Conservation (phyloP, 306 rosid species). For the Sphenostylis stenocarpa region DNA sequence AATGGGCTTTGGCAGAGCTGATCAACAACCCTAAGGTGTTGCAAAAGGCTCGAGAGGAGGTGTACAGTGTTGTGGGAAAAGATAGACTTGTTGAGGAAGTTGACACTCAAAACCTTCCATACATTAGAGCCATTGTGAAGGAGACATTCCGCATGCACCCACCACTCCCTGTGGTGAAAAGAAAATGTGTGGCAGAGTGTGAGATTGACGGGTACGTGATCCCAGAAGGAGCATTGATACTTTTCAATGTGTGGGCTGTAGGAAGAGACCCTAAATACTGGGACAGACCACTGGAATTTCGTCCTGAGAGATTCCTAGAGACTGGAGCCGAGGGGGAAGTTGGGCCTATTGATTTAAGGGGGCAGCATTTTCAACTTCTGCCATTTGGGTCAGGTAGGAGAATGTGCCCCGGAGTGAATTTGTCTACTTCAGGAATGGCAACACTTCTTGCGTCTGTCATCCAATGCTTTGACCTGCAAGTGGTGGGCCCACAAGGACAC, state of each 20-base stretch:
- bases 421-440: constrained; percentile 48
- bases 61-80: no score
- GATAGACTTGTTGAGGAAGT: no score
- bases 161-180: no score
- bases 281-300: constrained; percentile 39
- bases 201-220: no score
- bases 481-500: not conserved
- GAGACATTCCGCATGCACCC: no score
- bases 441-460: constrained; percentile 44
- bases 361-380: constrained; percentile 38
- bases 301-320: constrained; percentile 39
- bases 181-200: no score
- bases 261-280: no score
- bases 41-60: no score
- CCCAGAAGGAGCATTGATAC: no score
- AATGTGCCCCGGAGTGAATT: constrained; percentile 46
- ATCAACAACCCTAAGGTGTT: constrained; percentile 52
- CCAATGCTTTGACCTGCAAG: constrained; percentile 52
- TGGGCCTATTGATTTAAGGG: constrained; percentile 30
- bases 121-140: no score
- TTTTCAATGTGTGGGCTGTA: no score
- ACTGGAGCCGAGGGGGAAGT: not conserved
- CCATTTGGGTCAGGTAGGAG: constrained; percentile 68
- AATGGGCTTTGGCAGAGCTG: constrained; percentile 51
- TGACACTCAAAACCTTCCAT: no score